Evolutionary conservation across 192 early-diverging fungal genomes (phyloP), one percentile per base, ranked within the genome.

Genomic region (Backusella psychrophila): DNA sequence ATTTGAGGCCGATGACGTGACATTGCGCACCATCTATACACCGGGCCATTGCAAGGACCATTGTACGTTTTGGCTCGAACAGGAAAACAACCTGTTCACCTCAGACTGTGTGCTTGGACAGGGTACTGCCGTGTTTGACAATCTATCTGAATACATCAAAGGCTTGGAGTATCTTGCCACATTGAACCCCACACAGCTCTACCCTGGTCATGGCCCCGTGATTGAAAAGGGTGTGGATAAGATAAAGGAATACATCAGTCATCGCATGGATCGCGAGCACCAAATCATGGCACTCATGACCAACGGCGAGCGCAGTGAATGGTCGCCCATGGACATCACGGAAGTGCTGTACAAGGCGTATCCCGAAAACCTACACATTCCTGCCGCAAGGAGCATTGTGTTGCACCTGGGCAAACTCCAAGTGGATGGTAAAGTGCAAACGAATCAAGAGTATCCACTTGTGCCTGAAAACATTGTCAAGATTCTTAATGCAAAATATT

Each of bases 11-110:
- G 88, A 91, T 6, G 92, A 89, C 0, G 84, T 88, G 9, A 89
- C 86, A 0, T 70, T 96, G 44, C 77, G 80, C 8, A 90, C 90
- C 0, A 72, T 94, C 6, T 84, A 90, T 76, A 95, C 96, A 0
- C 95, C 94, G 0, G 96, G 96, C 1, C 96, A 97, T 73, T 89
- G 89, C 0, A 76, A 87, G 26, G 95, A 97, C 71, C 96, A 97
- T 75, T 87, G 90, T 66, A 85, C 89, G 14, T 91, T 96, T 75
- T 87, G 81, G 34, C 78, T 95, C 17, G 82, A 88, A 39, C 89
- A 91, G 73, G 94, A 94, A 35, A 76, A 86, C 4, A 86, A 85
- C 6, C 65, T 97, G 6, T 91, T 96, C 52, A 90, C 92, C 0
- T 94, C 93, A 0, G 96, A 97, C 78, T 91, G 90, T 74, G 85